phyloP scores from a whole-genome alignment of 2,329 filamentous ascomycete species.

The Clarireedia homoeocarpa region DNA sequence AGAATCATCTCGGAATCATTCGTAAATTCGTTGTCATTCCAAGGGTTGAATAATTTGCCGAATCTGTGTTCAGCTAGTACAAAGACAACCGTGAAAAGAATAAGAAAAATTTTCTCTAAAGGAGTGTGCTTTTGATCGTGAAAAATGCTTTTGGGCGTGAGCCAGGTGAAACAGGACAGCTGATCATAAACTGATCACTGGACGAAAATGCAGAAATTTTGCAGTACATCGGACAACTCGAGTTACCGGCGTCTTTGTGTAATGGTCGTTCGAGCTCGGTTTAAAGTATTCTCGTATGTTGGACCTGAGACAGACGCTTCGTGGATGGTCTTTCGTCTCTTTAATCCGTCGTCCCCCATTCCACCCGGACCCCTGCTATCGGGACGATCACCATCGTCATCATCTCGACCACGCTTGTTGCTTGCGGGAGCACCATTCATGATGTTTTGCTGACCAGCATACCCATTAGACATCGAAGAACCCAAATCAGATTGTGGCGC shows the following conservation, averaged over 20 bases:
- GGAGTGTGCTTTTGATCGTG: constrained; percentile 25
- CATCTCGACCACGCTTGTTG: constrained; percentile 38
- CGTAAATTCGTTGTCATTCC: constrained; percentile 35
- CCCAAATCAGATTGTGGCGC: constrained; percentile 54
- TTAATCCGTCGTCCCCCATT: constrained; percentile 48
- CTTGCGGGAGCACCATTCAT: constrained; percentile 51
- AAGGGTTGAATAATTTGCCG: constrained; percentile 31
- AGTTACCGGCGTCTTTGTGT: constrained; percentile 30
- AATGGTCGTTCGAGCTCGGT: constrained; percentile 39
- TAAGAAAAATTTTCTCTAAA: constrained; percentile 23
- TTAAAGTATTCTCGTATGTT: constrained; percentile 40
- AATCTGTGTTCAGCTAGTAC: constrained; percentile 33
- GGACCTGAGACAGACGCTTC: constrained; percentile 48
- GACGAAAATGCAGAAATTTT: constrained; percentile 24
- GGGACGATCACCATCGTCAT: constrained; percentile 47
- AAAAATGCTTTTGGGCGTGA: constrained; percentile 24
- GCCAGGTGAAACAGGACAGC: constrained; percentile 15
- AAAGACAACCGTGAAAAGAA: constrained; percentile 29
- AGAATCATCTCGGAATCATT: constrained; percentile 26
- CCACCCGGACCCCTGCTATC: constrained; percentile 45
- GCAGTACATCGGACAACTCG: constrained; percentile 3
- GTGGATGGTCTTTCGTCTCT: constrained; percentile 72
- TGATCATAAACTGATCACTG: constrained; percentile 10
- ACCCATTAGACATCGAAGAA: constrained; percentile 50
- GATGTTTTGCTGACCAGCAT: constrained; percentile 53